Base-by-base conservation (phyloP, 305 asterid genomes). In the Euphrasia arctica region DNA sequence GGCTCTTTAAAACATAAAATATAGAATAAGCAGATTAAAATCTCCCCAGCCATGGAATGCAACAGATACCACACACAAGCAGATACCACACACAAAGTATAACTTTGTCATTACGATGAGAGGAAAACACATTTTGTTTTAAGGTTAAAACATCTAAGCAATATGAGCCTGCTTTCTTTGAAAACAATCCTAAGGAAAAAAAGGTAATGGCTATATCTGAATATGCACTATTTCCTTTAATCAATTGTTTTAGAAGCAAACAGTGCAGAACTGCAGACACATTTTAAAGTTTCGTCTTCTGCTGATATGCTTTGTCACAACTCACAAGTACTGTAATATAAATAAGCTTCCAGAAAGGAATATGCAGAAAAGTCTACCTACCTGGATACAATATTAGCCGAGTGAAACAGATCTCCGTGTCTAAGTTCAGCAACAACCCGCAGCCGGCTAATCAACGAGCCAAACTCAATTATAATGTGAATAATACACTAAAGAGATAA, bases 381-480 rank as follows among this genome's bases (percentile, higher is more conserved):
- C 98, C 98, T 89, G 63, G 96, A 89, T 13, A 92, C 86, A 31
- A 92, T 87, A 79, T 92, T 89, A 72, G 94, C 95, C 0, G 93
- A 72, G 80, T 92, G 97, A 70, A 92, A 89, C 68, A 92, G 78
- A 80, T 89, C 98, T 65, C 88, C 89, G 64, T 92, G 97, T 70
- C 97, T 87, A 56, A 89, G 81, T 79, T 92, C 97, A 27, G 97
- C 88, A 73, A 92, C 84, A 49, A 82, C 97, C 62, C 85, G 83
- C 79, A 92, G 59, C 66, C 90, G 91, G 77, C 98, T 89, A 79
- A 65, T 64, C 13, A 18, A 70, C 62, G 65, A 68, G 64, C 13
- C 60, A 60, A 71, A 68, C 54, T 59, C 22, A 12, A 64, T 72
- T 56, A 75, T 61, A 48, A 36, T 8, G 65, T 63, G 45, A 65